phyloP scores from a whole-genome alignment of 139 green algal genomes.

The Pleodorina starrii region DNA sequence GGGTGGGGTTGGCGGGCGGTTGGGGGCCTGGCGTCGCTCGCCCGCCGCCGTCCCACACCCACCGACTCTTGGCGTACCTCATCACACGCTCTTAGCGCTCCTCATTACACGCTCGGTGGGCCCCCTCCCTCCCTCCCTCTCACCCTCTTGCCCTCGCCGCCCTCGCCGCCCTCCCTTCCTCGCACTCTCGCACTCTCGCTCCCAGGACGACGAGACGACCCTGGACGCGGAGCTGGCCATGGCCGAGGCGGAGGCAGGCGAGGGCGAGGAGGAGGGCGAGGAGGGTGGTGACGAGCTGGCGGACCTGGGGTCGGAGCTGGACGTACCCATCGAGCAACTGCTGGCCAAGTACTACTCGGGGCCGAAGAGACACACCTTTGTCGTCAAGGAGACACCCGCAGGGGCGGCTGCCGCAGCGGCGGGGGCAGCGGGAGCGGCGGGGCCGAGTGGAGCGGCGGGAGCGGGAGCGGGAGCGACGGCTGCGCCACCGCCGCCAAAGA shows the following conservation, averaged over 20 bases:
- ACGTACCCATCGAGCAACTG: constrained; percentile 92
- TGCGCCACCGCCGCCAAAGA: background rate
- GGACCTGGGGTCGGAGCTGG: constrained; percentile 83
- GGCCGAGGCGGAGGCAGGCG: constrained; percentile 54
- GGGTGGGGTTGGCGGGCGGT: too few species aligned
- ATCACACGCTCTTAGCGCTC: too few species aligned
- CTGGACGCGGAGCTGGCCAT: constrained; percentile 74
- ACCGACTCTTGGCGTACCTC: too few species aligned
- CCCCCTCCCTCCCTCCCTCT: too few species aligned
- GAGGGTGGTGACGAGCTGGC: constrained; percentile 73
- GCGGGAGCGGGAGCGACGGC: background rate
- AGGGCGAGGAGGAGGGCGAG: constrained; percentile 30
- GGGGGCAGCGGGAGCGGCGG: background rate
- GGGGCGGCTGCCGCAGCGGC: background rate
- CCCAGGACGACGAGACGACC: constrained; percentile 80
- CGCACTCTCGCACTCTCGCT: too few species aligned
- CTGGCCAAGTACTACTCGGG: constrained; percentile 74
- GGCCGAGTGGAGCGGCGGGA: too few species aligned
- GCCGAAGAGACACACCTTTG: constrained; percentile 24
- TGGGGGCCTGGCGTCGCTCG: too few species aligned
- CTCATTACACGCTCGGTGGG: too few species aligned
- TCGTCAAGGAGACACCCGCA: constrained; percentile 18
- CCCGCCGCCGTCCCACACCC: too few species aligned
- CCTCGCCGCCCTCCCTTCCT: too few species aligned
- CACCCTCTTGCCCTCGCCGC: too few species aligned